Evolutionary conservation across 768 basidiomycete species (phyloP), one percentile per base, ranked within the genome.

Genomic region (Hebeloma cylindrosporum): DNA sequence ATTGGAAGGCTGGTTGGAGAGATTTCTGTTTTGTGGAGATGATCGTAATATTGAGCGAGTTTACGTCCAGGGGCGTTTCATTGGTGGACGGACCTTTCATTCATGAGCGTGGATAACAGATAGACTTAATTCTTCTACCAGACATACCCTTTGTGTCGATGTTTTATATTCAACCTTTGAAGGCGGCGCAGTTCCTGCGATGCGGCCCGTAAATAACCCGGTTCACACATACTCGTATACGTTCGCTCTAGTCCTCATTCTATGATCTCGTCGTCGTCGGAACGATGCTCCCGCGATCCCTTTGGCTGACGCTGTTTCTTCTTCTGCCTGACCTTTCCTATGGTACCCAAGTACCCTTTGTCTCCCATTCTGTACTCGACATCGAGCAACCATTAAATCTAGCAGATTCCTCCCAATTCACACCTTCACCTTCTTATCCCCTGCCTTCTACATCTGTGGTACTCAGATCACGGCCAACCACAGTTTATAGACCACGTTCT

Each of bases 11-110:
- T 70, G 79, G 63, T 70, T 97, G 53, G 93, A 96, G 67, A 74
- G 82, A 48, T 93, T 94, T 65, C 68, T 95, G 51, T 93, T 91
- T 59, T 81, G 82, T 30, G 92, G 90, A 5, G 93, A 95, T 61
- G 83, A 90, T 60, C 72, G 91, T 60, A 94, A 93, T 64, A 82
- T 96, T 44, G 67, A 67, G 38, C 71, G 74, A 44, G 93, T 97
- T 14, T 93, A 83, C 58, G 93, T 98, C 11, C 83, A 88, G 57
- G 93, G 94, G 1, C 63, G 70, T 32, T 62, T 80, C 26, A 79
- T 97, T 26, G 93, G 91, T 7, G 94, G 94, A 9, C 72, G 66
- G 35, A 71, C 51, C 17, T 59, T 54, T 27, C 43, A 29, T 37
- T 2, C 36, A 20, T 39, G 45, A 38, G 9, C n/a, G n/a, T n/a